phyloP scores from a whole-genome alignment of 2,329 filamentous ascomycete species.

The Pseudonectria foliicola region DNA sequence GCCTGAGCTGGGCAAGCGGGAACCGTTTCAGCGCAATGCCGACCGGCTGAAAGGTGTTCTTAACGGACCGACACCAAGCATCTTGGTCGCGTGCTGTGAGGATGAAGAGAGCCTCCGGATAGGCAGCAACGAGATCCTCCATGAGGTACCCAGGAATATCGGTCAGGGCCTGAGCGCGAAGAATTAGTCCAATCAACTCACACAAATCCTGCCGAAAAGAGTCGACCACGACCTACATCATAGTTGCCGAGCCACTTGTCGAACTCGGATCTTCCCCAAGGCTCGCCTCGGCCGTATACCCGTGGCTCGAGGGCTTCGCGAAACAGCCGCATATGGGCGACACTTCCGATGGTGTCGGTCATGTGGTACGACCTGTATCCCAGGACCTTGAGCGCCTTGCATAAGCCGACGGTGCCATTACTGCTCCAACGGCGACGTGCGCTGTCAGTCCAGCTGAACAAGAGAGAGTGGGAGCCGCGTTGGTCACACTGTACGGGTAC shows the following conservation, averaged over 20 bases:
- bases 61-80: conserved; percentile 1
- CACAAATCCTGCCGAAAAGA: neutral
- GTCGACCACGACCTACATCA: neutral
- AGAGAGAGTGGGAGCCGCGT: neutral
- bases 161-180: conserved; percentile 2
- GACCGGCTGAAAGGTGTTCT: conserved; percentile 1
- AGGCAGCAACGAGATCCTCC: conserved; percentile 2
- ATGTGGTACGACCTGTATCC: conserved; percentile 1
- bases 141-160: conserved; percentile 1
- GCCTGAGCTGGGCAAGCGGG: neutral
- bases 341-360: conserved; percentile 1
- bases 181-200: neutral
- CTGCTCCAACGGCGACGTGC: neutral
- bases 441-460: neutral
- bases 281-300: neutral
- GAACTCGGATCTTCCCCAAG: conserved; percentile 3
- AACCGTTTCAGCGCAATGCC: conserved; percentile 1
- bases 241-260: conserved; percentile 7
- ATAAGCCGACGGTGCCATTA: conserved; percentile 1
- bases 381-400: conserved; percentile 1
- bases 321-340: conserved; percentile 3
- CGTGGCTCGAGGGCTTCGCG: conserved; percentile 2
- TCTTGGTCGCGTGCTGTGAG: neutral
- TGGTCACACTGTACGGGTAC: neutral
- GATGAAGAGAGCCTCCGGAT: conserved; percentile 1